A percentile compares a stretch with the other conserved stretches of the same genome.
Evolutionary conservation across 305 asterid genomes (phyloP).

Genomic region (Solanum hybrid): DNA sequence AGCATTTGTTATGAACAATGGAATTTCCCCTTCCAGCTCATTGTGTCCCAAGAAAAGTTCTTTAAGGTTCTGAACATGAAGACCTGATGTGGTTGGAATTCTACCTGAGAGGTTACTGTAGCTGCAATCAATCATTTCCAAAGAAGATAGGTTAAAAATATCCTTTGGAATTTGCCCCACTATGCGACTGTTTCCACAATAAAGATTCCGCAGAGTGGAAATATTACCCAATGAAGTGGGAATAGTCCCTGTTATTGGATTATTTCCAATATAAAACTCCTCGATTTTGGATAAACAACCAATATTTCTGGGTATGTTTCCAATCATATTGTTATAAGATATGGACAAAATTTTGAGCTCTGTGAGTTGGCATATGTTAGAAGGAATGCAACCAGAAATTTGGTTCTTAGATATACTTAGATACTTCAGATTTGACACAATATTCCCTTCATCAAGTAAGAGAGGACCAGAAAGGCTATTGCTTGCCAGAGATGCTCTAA

Average conservation of each 20-base stretch:
- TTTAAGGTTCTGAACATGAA: slow-evolving; percentile 9
- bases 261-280: neutral
- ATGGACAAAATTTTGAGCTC: neutral
- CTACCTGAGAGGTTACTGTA: slow-evolving; percentile 5
- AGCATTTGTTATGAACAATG: neutral
- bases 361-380: neutral
- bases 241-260: neutral
- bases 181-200: neutral
- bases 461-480: neutral
- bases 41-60: neutral
- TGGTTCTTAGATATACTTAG: neutral
- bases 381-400: neutral
- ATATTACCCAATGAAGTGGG: neutral
- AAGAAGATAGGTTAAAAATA: slow-evolving; percentile 14
- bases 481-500: neutral
- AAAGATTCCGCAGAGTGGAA: neutral
- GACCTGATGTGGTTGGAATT: slow-evolving; percentile 1
- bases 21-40: neutral
- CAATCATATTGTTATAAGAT: neutral
- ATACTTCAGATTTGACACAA: neutral
- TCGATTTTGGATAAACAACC: neutral
- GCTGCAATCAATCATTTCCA: neutral
- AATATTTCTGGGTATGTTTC: neutral
- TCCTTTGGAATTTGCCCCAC: neutral
- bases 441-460: neutral